phyloP scores from a whole-genome alignment of 768 basidiomycete genomes.

The Tulasnella sp. region DNA sequence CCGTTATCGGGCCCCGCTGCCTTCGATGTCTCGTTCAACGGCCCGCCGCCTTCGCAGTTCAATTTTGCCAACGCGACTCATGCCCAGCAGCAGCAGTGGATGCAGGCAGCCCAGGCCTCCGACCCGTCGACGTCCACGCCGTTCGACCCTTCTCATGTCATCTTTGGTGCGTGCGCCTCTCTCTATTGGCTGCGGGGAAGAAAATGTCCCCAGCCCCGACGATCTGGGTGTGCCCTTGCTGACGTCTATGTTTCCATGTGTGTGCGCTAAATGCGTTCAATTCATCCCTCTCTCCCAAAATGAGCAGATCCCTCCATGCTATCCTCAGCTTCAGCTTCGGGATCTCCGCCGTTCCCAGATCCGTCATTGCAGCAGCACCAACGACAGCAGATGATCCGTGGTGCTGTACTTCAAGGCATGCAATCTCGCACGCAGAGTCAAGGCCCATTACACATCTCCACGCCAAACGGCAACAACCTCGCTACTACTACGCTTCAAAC shows the following conservation, averaged over 20 bases:
- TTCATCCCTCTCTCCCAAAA: not conserved
- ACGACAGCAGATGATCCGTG: not conserved
- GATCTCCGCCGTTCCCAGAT: not conserved
- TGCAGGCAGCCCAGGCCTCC: not conserved
- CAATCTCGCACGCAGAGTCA: not conserved
- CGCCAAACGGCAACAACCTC: not conserved
- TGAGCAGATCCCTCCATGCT: not conserved
- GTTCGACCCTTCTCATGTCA: not conserved
- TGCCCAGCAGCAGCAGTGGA: not conserved
- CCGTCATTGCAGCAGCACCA: not conserved
- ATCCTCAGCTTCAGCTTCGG: not conserved
- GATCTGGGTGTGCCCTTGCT: not conserved
- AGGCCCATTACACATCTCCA: not conserved
- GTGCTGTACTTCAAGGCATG: not conserved
- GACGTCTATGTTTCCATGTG: not conserved
- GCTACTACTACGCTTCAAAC: not conserved
- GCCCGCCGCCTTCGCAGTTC: not conserved
- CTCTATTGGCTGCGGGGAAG: not conserved
- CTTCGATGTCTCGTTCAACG: not conserved
- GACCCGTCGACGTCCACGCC: not conserved
- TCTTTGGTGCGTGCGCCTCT: not conserved
- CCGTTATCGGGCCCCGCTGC: not conserved
- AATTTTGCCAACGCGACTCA: not conserved
- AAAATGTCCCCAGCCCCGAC: not conserved
- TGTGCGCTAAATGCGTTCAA: not conserved